phyloP scores from a whole-genome alignment of 2,329 filamentous ascomycete genomes.

The Verticillium nonalfalfae region DNA sequence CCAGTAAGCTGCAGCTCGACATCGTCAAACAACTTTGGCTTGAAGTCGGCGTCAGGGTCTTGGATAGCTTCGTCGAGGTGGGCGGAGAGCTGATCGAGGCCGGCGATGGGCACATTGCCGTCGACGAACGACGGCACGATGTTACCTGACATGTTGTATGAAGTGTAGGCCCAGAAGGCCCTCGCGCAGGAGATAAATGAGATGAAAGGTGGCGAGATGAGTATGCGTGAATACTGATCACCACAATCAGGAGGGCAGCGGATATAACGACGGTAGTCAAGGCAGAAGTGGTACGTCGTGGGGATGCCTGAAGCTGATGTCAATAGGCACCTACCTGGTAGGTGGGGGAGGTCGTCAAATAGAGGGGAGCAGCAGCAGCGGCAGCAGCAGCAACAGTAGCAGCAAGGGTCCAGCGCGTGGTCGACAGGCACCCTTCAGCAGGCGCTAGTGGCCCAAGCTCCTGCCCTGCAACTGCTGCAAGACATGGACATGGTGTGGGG shows the following conservation, averaged over 20 bases:
- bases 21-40: slow-evolving; percentile 49
- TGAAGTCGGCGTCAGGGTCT: slow-evolving; percentile 33
- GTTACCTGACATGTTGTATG: slow-evolving; percentile 18
- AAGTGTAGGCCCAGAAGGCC: background rate
- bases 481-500: background rate
- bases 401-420: background rate
- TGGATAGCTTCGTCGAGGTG: slow-evolving; percentile 46
- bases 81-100: slow-evolving; percentile 45
- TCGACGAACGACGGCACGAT: slow-evolving; percentile 29
- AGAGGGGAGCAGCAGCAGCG: background rate
- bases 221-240: too few relatives aligned
- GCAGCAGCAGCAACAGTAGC: background rate
- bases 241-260: background rate
- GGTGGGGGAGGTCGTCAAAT: background rate
- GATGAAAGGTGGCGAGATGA: background rate
- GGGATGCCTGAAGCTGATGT: background rate
- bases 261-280: background rate
- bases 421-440: background rate
- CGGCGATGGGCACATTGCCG: slow-evolving; percentile 39
- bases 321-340: background rate
- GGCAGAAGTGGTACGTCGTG: background rate
- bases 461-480: background rate
- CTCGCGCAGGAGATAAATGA: background rate
- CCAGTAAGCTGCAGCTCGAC: slow-evolving; percentile 53
- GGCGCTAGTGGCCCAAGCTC: background rate